A percentile compares a stretch with the other conserved stretches of the same genome.
Evolutionary conservation across 108 stramenopile genomes (phyloP).

Genomic region (Discostella stelligeroides): DNA sequence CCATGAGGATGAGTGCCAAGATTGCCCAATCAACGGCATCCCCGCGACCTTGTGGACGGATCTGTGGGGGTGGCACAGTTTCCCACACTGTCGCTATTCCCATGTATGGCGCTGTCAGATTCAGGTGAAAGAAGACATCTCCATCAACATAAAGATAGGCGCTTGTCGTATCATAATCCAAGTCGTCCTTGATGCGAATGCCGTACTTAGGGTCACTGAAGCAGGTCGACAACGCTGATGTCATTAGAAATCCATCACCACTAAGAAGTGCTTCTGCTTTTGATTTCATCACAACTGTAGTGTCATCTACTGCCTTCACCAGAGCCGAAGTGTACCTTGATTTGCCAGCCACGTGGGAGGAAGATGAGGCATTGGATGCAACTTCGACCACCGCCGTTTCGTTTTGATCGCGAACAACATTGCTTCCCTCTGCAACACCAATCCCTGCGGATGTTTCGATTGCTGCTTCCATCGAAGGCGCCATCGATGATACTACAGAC

Average conservation of each 20-base stretch:
- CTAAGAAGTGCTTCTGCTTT: slow-evolving; percentile 63
- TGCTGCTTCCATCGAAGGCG: too few relatives aligned
- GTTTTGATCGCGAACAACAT: too few relatives aligned
- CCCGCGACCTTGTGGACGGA: slow-evolving; percentile 38
- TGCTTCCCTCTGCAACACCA: slow-evolving; percentile 26
- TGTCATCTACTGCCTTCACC: slow-evolving; percentile 76
- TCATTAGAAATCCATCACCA: slow-evolving; percentile 74
- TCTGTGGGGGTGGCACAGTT: slow-evolving; percentile 43
- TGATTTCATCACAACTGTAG: slow-evolving; percentile 46
- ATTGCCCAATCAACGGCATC: slow-evolving; percentile 54
- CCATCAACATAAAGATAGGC: slow-evolving; percentile 78
- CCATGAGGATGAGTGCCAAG: slow-evolving; percentile 36
- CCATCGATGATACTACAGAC: slow-evolving; percentile 21
- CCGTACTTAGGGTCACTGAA: slow-evolving; percentile 75
- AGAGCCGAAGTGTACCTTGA: too few relatives aligned
- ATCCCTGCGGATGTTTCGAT: slow-evolving; percentile 38
- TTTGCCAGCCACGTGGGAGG: too few relatives aligned
- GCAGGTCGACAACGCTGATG: slow-evolving; percentile 58
- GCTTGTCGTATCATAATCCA: slow-evolving; percentile 16
- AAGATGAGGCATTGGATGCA: slow-evolving; percentile 35
- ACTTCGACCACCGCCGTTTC: slow-evolving; percentile 3
- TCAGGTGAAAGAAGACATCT: slow-evolving; percentile 64
- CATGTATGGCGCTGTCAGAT: slow-evolving; percentile 72
- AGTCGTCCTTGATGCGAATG: slow-evolving; percentile 38
- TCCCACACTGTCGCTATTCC: slow-evolving; percentile 21